A percentile compares a stretch with the other conserved stretches of the same genome.
These are phyloP conservation scores for Neurospora intermedia DNA, from an alignment of 495 filamentous ascomycete species.

Conservation along the genomic window DNA sequence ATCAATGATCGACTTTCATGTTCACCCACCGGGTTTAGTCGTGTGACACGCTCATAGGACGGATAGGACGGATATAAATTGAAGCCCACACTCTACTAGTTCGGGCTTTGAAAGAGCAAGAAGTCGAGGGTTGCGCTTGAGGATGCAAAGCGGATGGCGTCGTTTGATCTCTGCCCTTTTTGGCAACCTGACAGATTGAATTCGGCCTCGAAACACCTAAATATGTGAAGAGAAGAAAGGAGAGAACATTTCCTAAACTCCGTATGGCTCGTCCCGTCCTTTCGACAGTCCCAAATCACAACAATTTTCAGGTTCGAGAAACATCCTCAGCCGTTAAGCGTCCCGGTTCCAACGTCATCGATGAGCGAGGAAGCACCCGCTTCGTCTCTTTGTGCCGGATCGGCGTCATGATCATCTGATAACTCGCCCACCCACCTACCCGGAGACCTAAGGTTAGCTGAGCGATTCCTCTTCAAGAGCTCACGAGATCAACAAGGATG, in stretches of 20 bases:
- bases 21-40: neutral
- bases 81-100: neutral
- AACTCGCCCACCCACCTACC: neutral
- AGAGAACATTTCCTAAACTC: neutral
- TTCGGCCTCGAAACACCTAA: neutral
- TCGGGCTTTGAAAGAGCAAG: neutral
- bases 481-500: neutral
- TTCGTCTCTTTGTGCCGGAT: neutral
- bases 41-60: neutral
- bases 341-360: neutral
- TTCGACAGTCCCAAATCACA: neutral
- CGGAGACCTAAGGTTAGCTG: neutral
- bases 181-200: neutral
- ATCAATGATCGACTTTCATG: neutral
- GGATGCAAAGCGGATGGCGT: neutral
- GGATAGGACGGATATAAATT: neutral
- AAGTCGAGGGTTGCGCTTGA: neutral
- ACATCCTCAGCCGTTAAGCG: neutral
- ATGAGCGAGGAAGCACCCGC: neutral
- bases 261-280: neutral
- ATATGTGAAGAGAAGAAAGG: neutral
- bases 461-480: neutral
- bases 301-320: neutral
- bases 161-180: neutral
- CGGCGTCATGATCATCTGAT: neutral